Evolutionary conservation across 768 basidiomycete species (phyloP), one percentile per base, ranked within the genome.

Genomic region (Suillus plorans): DNA sequence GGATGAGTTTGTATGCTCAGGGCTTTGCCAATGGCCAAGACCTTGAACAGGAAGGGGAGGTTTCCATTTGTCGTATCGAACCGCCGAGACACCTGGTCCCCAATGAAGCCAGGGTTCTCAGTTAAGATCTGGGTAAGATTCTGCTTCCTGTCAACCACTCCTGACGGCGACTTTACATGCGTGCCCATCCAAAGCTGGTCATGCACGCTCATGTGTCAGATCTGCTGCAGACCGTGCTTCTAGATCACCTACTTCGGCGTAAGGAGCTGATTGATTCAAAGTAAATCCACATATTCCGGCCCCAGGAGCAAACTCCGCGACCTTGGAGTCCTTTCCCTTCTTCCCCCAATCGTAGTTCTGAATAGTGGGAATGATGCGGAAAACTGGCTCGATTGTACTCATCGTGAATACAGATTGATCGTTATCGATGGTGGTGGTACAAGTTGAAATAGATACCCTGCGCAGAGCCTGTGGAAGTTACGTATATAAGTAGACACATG

Each of bases 181-280:
- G 97, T 99, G 12, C 97, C 97, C 97, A 99, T 99, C 97, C 97
- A 99, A 52, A 99, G 81, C 95, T 98, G 73, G 62, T 34, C 28
- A 31, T 37, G 25, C 42, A 39, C 41, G 41, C 41, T 25, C 41
- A 42, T 20, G 31, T 44, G 60, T 69, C 47, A 67, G 18, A 71
- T 66, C 64, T 55, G 52, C 49, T 39, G 57, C 49, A 22, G 7
- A 50, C 42, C 63, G 61, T 25, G 20, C 22, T 44, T 28, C n/a
- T 50, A 53, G 31, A 60, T 58, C 47, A 68, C 86, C 60, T 75
- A 94, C 97, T 88, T 99, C 97, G 34, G 97, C 97, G 74, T 99
- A 99, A 4, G 94, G 92, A 66, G 85, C 82, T 22, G 80, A 76
- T 69, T 90, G 86, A 67, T 95, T 86, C 60, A 94, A 79, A 13